Evolutionary conservation across 208 protist genomes (phyloP).

Genomic region (Trypanosoma platydactyli): DNA sequence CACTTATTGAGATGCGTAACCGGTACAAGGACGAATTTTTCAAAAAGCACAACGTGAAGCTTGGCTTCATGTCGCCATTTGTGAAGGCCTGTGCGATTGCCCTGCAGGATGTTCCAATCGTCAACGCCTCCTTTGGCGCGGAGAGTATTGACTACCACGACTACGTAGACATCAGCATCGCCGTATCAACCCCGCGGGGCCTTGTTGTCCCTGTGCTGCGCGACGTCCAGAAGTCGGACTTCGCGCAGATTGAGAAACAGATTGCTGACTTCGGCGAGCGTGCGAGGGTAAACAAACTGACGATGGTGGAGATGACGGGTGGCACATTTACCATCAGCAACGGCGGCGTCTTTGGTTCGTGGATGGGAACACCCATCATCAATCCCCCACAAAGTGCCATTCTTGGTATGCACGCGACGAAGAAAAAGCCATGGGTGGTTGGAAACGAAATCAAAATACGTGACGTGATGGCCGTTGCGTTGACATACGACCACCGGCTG

Average conservation of each 20-base stretch:
- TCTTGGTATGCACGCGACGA: conserved; percentile 98
- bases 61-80: conserved; percentile 99
- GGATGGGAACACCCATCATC: conserved; percentile 99
- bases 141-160: conserved; percentile 98
- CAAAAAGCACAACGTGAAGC: conserved; percentile 98
- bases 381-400: conserved; percentile 99
- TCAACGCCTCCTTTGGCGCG: conserved; percentile 97
- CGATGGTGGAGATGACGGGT: conserved; percentile 97
- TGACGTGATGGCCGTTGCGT: conserved; percentile 98
- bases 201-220: conserved; percentile 98
- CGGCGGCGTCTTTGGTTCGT: conserved; percentile 98
- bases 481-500: conserved; percentile 99
- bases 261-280: conserved; percentile 93
- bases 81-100: conserved; percentile 96
- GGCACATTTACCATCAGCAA: conserved; percentile 99
- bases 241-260: conserved; percentile 96
- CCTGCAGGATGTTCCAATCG: conserved; percentile 94
- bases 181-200: conserved; percentile 96
- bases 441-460: conserved; percentile 90
- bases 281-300: conserved; percentile 91
- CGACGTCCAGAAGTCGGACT: conserved; percentile 94
- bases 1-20: conserved; percentile 93
- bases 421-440: conserved; percentile 96
- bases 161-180: conserved; percentile 98
- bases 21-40: conserved; percentile 98